Evolutionary conservation across 371 early-diverging fungal species (phyloP).

Genomic region (Synchytrium microbalum): DNA sequence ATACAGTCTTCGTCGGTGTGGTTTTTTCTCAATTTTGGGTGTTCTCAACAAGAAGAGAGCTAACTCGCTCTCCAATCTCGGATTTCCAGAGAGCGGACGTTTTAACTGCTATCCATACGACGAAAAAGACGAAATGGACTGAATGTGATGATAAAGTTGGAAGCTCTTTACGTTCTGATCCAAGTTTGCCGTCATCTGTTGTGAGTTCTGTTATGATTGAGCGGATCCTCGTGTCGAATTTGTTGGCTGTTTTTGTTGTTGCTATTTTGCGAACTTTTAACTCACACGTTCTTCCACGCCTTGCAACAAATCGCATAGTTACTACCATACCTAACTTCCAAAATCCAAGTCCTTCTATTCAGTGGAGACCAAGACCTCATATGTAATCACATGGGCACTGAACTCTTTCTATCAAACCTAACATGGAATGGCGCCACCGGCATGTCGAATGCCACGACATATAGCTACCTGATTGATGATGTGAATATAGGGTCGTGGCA

Average conservation of each 20-base stretch:
- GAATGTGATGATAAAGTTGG: conserved; percentile 57
- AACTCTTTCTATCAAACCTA: conserved; percentile 57
- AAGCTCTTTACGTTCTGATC: conserved; percentile 37
- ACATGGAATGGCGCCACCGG: conserved; percentile 68
- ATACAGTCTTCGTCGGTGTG: background rate
- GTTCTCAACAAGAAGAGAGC: conserved; percentile 19
- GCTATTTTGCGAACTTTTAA: background rate
- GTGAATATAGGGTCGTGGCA: conserved; percentile 46
- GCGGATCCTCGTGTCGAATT: background rate
- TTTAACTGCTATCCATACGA: conserved; percentile 51
- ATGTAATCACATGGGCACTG: conserved; percentile 68
- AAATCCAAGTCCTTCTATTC: background rate
- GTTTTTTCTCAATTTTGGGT: background rate
- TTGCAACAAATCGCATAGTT: background rate
- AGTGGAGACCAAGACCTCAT: conserved; percentile 79
- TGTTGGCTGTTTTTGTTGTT: too few relatives aligned
- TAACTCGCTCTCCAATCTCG: conserved; percentile 14
- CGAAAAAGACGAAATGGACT: conserved; percentile 42
- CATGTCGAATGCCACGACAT: conserved; percentile 16
- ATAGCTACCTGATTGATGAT: conserved; percentile 51
- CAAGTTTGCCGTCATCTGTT: conserved; percentile 38
- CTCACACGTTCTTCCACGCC: background rate
- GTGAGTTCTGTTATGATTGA: conserved; percentile 21
- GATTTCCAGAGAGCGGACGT: conserved; percentile 45
- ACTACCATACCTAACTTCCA: background rate